Base-by-base conservation (phyloP, 768 basidiomycete genomes). In the Lactarius hengduanensis region DNA sequence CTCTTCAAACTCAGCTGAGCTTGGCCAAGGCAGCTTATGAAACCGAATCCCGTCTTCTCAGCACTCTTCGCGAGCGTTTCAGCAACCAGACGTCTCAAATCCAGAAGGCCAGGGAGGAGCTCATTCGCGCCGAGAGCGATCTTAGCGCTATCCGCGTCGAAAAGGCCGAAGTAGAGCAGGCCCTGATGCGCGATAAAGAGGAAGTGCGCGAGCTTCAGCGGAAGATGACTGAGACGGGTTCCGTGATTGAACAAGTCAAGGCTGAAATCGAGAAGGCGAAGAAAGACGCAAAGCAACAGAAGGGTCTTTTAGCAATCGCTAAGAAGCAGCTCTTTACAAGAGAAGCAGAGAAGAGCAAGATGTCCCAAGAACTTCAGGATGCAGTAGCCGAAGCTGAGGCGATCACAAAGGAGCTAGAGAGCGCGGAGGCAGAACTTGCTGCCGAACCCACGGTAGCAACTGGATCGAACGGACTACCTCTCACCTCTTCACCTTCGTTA, bases 201-300 rank as follows among this genome's bases (percentile, higher is more conserved):
- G 97, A 98, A 67, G 86, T 91, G 5, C 82, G 96, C 50, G 91
- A 88, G 50, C 77, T 98, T 68, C 89, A 97, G 72, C 85, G 86
- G 71, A 86, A 84, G 74, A 92, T 98, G 90, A 81, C 86, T 15
- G 93, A 94, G 72, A 84, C 86, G 18, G 85, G 87, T 9, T 83
- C 87, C 67, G 86, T 94, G 76, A 88, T 88, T 41, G 85, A 90
- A 56, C 73, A 78, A 13, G 75, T 89, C 60, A 95, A 91, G 75
- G 79, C 77, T 13, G 88, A 92, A 67, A 79, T 94, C 26, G 97
- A 98, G 76, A 95, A 91, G 78, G 76, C 84, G 47, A 95, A 88
- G 80, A 98, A 92, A 78, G 96, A 98, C 60, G 94, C 92, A 2
- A 90, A 96, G 75, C 94, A 97, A 74, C 96, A 98, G 79, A 98